phyloP scores from a whole-genome alignment of 768 basidiomycete species.

The Panellus pusillus region DNA sequence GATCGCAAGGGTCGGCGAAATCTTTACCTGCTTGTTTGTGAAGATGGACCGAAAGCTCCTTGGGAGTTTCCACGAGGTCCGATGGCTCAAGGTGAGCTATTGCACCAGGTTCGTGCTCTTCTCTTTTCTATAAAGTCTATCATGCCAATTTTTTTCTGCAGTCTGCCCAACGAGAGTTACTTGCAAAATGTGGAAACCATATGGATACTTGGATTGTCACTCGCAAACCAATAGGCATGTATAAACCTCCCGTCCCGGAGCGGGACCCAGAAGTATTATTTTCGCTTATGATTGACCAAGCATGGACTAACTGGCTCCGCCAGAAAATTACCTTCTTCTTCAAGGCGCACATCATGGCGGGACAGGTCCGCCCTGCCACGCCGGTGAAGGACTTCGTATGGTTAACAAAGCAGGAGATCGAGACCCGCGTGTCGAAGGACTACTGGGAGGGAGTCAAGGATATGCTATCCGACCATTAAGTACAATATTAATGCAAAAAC shows the following conservation, averaged over 20 bases:
- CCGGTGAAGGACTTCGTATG: conserved; percentile 80
- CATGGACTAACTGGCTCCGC: neutral
- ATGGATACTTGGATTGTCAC: conserved; percentile 98
- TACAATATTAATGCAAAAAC: conserved; percentile 24
- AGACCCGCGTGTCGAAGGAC: conserved; percentile 57
- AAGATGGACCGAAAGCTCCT: conserved; percentile 45
- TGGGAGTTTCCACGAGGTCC: conserved; percentile 85
- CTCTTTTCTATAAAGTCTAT: neutral
- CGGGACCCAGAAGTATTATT: conserved; percentile 36
- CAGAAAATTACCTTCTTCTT: conserved; percentile 86
- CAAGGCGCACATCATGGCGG: conserved; percentile 91
- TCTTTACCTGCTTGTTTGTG: conserved; percentile 78
- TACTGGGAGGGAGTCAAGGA: conserved; percentile 83
- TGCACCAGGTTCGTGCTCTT: conserved; percentile 66
- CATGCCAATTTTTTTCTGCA: conserved; percentile 28
- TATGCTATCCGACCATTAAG: conserved; percentile 71
- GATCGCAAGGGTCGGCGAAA: conserved; percentile 85
- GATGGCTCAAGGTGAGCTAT: conserved; percentile 60
- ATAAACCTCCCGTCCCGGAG: conserved; percentile 48
- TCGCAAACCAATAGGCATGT: conserved; percentile 81
- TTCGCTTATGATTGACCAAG: neutral
- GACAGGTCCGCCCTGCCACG: conserved; percentile 68
- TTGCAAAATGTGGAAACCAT: conserved; percentile 68
- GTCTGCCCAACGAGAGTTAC: conserved; percentile 75
- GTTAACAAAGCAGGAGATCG: conserved; percentile 91